Base-by-base conservation (phyloP, 2,329 filamentous ascomycete species). In the Ciborinia camelliae region DNA sequence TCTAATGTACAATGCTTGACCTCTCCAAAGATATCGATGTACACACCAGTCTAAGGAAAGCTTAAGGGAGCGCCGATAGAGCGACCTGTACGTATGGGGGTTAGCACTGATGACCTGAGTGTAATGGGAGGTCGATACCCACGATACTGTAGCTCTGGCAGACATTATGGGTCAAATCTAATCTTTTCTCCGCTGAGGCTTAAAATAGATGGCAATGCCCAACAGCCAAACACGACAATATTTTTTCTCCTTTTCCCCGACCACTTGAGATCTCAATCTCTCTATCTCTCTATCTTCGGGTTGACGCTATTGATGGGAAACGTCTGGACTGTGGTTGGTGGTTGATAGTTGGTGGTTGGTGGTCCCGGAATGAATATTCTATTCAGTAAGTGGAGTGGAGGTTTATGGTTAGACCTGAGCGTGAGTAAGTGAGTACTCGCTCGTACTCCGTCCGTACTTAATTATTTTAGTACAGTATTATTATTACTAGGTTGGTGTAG, bases 41-140 rank as follows among this genome's bases (percentile, higher is more conserved):
- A 98, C 92, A 65, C 92, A 87, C 95, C 95, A 99, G 81, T 97
- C 92, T 70, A 98, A 87, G 50, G 95, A 85, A 70, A 97, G 87
- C 84, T 97, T 97, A 76, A 99, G 79, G 32, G 92, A 92, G 72
- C 92, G 91, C 75, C 94, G 89, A 79, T 99, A 99, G 67, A 99
- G 89, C 50, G 86, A 88, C 71, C 86, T 89, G 35, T 7, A 55
- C 10, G 45, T 39, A 39, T 45, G 8, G 10, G 12, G 12, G 47
- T 64, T 60, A 64, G 26, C 10, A 45, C 50, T 7, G 32, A 39
- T n/a, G 20, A 26, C 23, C 32, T 39, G 32, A 50, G 20, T 14
- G 4, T 30, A 3, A n/a, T 48, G 12, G 41, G 53, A 39, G 32
- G 26, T 26, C 45, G 61, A 39, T 23, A 68, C 73, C 65, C 67